Percentiles rank a stretch among this genome's conserved stretches.
These are phyloP conservation scores for Batrachochytrium dendrobatidis DNA, from an alignment of 371 early-diverging fungal genomes.

Conservation along the genomic window DNA sequence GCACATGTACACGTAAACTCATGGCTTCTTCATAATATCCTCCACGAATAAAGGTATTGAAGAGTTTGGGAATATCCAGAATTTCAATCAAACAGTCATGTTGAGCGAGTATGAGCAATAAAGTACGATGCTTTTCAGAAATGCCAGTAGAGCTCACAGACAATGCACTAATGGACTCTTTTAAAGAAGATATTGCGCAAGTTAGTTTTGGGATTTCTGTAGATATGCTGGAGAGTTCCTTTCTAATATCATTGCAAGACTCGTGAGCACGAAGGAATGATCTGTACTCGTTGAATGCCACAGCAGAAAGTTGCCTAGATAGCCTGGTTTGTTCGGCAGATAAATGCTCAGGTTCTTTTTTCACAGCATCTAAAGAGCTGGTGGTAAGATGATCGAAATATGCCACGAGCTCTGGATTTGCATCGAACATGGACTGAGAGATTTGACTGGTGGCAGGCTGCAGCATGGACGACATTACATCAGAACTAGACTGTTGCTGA, in stretches of 20 bases:
- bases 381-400: slow-evolving; percentile 58
- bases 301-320: slow-evolving; percentile 55
- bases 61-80: slow-evolving; percentile 70
- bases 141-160: background rate
- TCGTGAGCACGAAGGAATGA: slow-evolving; percentile 59
- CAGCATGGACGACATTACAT: background rate
- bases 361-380: slow-evolving; percentile 41
- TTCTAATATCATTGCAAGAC: slow-evolving; percentile 9
- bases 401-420: slow-evolving; percentile 10
- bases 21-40: slow-evolving; percentile 80
- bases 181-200: background rate
- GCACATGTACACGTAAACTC: slow-evolving; percentile 69
- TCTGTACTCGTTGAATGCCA: slow-evolving; percentile 64
- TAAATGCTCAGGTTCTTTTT: slow-evolving; percentile 37
- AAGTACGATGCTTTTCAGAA: background rate
- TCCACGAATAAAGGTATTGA: slow-evolving; percentile 75
- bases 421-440: background rate
- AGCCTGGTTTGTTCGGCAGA: slow-evolving; percentile 49
- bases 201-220: background rate
- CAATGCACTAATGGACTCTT: background rate
- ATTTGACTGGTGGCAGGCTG: background rate
- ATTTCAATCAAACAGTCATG: slow-evolving; percentile 37
- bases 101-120: slow-evolving; percentile 43
- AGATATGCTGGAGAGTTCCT: background rate
- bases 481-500: no score